Conservation (phyloP, 345 rosid species). For the Nephelium lappaceum region DNA sequence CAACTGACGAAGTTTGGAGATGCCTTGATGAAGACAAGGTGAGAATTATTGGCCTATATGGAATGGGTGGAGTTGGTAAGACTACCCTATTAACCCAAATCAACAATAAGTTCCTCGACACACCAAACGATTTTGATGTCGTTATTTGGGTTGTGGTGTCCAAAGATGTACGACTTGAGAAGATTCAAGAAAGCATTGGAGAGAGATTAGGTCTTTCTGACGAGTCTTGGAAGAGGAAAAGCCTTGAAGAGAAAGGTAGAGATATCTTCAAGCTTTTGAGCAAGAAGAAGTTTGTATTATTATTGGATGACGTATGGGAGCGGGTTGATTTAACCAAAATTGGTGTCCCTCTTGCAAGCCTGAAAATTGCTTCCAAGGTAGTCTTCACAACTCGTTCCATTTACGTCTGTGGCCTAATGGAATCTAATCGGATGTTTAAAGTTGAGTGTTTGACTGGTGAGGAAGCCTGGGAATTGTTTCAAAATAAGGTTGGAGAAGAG, state of each 20-base stretch:
- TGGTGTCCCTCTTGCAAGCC: constrained; percentile 3
- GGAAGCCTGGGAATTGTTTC: constrained; percentile 6
- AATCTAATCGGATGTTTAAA: neutral
- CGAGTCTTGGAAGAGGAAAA: neutral
- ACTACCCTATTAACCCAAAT: constrained; percentile 10
- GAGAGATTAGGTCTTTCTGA: neutral
- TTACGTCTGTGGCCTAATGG: neutral
- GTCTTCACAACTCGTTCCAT: constrained; percentile 6
- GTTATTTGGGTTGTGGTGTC: neutral
- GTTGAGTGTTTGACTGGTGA: neutral
- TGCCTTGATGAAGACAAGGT: neutral
- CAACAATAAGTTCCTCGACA: neutral
- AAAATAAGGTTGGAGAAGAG: neutral
- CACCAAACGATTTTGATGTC: neutral
- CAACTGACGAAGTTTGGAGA: constrained; percentile 7
- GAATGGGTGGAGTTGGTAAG: constrained; percentile 21
- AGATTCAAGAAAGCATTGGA: neutral
- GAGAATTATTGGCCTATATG: constrained; percentile 10
- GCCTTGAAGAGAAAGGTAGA: neutral
- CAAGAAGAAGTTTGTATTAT: neutral
- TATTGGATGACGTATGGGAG: constrained; percentile 16
- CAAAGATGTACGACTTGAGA: neutral
- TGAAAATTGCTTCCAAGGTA: neutral
- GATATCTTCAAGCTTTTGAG: neutral
- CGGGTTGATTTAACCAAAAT: neutral